Conservation (phyloP, 2,329 filamentous ascomycete species). For the Gaeumannomyces sp. region DNA sequence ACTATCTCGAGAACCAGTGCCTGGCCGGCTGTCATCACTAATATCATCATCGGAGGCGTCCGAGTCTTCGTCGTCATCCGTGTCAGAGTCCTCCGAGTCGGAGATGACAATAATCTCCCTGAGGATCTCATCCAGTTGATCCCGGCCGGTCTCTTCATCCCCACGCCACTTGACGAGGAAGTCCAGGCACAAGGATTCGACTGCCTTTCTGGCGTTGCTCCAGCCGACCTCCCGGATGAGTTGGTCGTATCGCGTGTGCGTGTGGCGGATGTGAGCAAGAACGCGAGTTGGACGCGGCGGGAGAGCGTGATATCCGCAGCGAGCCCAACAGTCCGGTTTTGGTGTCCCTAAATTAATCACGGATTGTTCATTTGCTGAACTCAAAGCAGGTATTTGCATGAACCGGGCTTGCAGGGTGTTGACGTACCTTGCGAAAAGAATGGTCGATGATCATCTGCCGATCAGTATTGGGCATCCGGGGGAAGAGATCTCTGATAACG, state of each 20-base stretch:
- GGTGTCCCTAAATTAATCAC: slow-evolving; percentile 6
- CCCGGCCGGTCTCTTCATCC: slow-evolving; percentile 61
- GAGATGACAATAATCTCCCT: slow-evolving; percentile 62
- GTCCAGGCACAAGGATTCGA: slow-evolving; percentile 56
- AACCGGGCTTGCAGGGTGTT: not conserved
- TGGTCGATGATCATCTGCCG: slow-evolving; percentile 56
- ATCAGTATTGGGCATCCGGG: slow-evolving; percentile 59
- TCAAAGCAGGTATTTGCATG: not conserved
- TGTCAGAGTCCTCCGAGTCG: slow-evolving; percentile 46
- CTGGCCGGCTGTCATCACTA: slow-evolving; percentile 11
- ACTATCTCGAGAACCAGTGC: not conserved
- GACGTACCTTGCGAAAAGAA: slow-evolving; percentile 54
- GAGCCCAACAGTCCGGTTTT: slow-evolving; percentile 52
- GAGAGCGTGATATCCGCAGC: slow-evolving; percentile 50
- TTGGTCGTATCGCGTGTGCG: slow-evolving; percentile 59
- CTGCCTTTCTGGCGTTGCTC: slow-evolving; percentile 53
- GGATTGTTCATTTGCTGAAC: slow-evolving; percentile 9
- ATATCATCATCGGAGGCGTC: slow-evolving; percentile 29
- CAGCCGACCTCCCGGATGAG: slow-evolving; percentile 53
- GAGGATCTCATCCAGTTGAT: slow-evolving; percentile 61
- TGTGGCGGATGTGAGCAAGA: slow-evolving; percentile 60
- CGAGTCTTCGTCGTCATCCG: slow-evolving; percentile 31
- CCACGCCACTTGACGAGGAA: slow-evolving; percentile 66
- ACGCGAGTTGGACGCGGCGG: slow-evolving; percentile 60
- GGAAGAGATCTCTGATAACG: slow-evolving; percentile 57